These are phyloP conservation scores for Aristolochia californica DNA, from an alignment of 164 flowering plant genomes.

Conservation along the genomic window DNA sequence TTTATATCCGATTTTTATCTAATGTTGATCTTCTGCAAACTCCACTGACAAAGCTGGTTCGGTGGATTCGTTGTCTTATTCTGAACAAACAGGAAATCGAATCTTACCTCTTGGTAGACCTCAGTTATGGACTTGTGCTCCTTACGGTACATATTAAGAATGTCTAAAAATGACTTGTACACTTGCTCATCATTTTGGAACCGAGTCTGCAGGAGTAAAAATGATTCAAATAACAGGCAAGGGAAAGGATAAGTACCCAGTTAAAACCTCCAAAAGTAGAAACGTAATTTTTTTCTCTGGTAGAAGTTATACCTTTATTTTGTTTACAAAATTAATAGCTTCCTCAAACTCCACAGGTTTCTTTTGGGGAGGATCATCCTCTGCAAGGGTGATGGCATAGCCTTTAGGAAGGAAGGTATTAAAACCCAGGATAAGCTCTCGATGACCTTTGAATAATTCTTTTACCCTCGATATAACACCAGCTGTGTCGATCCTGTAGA, in stretches of 20 bases:
- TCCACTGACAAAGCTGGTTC: too few species aligned
- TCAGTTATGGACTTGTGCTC: slow-evolving; percentile 61
- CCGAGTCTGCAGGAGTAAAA: slow-evolving; percentile 47
- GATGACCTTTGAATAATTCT: slow-evolving; percentile 73
- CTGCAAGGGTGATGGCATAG: slow-evolving; percentile 76
- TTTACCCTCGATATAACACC: slow-evolving; percentile 79
- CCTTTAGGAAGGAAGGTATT: slow-evolving; percentile 94
- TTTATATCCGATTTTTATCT: too few species aligned
- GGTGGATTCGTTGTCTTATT: too few species aligned
- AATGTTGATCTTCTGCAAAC: too few species aligned
- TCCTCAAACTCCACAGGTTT: slow-evolving; percentile 79
- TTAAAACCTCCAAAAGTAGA: not conserved
- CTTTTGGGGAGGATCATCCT: slow-evolving; percentile 50
- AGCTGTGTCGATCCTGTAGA: slow-evolving; percentile 57
- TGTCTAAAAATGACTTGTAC: slow-evolving; percentile 77
- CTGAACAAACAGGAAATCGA: too few species aligned
- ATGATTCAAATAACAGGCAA: not conserved
- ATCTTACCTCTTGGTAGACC: slow-evolving; percentile 64
- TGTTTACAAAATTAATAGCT: slow-evolving; percentile 74
- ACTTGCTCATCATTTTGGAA: slow-evolving; percentile 76
- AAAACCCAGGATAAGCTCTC: slow-evolving; percentile 75
- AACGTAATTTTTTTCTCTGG: too few species aligned
- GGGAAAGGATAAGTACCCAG: not conserved
- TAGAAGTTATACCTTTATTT: slow-evolving; percentile 86
- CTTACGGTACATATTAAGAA: slow-evolving; percentile 75